A percentile compares a stretch with the other conserved stretches of the same genome.
phyloP scores from a whole-genome alignment of 2,329 filamentous ascomycete species.

The Alternaria ventricosa region DNA sequence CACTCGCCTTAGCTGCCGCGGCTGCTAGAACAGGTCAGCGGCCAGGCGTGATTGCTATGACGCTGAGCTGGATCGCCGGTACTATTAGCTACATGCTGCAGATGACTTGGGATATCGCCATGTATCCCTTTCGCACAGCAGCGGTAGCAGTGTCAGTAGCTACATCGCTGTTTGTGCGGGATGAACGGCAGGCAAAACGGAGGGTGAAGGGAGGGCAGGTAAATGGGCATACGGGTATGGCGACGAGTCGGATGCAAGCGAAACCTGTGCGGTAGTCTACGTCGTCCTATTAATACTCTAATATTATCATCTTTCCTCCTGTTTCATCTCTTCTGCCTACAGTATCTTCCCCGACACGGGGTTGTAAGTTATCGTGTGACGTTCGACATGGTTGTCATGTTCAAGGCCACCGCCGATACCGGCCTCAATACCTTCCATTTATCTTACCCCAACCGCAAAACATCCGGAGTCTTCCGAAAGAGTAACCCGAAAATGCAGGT shows the following conservation, averaged over 20 bases:
- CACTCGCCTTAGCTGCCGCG: conserved; percentile 79
- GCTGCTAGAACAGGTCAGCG: conserved; percentile 54
- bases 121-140: conserved; percentile 39
- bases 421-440: not conserved
- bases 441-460: not conserved
- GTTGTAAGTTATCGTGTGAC: not conserved
- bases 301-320: no score
- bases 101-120: conserved; percentile 33
- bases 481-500: conserved; percentile 21
- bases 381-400: not conserved
- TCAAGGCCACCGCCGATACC: no score
- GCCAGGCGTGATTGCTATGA: conserved; percentile 39
- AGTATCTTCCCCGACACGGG: no score
- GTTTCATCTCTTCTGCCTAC: no score
- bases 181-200: conserved; percentile 32
- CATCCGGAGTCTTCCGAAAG: conserved; percentile 15
- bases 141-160: conserved; percentile 16
- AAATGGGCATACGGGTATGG: conserved; percentile 31
- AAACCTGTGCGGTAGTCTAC: conserved; percentile 28
- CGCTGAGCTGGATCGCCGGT: conserved; percentile 37
- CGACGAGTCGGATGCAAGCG: conserved; percentile 39
- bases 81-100: conserved; percentile 30
- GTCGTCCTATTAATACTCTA: not conserved
- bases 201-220: conserved; percentile 26
- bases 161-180: conserved; percentile 30